Percentiles rank a stretch among this genome's conserved stretches.
phyloP scores from a whole-genome alignment of 1,284 basidiomycete genomes.

The Sphagnurus paluster region DNA sequence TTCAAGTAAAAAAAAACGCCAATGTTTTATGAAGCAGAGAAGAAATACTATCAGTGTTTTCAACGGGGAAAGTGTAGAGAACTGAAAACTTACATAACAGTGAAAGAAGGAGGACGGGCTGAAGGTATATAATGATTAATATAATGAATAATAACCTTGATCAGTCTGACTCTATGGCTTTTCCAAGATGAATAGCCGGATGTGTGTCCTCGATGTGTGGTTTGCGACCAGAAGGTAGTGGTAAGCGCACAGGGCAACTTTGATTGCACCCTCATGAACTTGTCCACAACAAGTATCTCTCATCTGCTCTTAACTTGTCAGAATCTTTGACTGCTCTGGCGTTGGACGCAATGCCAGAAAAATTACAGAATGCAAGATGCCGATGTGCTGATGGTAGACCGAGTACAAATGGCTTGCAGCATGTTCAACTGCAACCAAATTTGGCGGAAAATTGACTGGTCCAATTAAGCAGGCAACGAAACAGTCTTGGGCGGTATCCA shows the following conservation, averaged over 20 bases:
- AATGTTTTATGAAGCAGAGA: conserved; percentile 10
- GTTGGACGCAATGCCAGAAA: conserved; percentile 17
- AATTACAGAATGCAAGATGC: conserved; percentile 16
- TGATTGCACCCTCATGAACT: conserved; percentile 18
- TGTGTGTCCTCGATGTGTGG: conserved; percentile 12
- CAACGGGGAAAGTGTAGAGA: conserved; percentile 11
- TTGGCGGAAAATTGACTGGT: conserved; percentile 9
- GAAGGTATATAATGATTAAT: conserved; percentile 11
- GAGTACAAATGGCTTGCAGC: conserved; percentile 18
- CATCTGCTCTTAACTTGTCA: conserved; percentile 19
- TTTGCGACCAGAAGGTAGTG: conserved; percentile 14
- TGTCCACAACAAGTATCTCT: conserved; percentile 22
- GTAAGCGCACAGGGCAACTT: conserved; percentile 16
- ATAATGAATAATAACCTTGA: conserved; percentile 13
- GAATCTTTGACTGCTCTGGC: conserved; percentile 17
- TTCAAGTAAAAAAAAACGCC: too few relatives aligned
- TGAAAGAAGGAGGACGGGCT: conserved; percentile 18
- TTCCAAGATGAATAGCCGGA: conserved; percentile 8
- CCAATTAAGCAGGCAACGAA: neutral
- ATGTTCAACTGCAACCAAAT: conserved; percentile 19
- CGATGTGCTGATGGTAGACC: conserved; percentile 18
- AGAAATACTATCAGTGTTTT: conserved; percentile 18
- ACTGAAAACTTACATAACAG: conserved; percentile 32
- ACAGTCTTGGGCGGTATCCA: too few relatives aligned
- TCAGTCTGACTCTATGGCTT: conserved; percentile 8